Evolutionary conservation across 805 yeast genomes (phyloP).

Genomic region (Kuraishia capsulata): DNA sequence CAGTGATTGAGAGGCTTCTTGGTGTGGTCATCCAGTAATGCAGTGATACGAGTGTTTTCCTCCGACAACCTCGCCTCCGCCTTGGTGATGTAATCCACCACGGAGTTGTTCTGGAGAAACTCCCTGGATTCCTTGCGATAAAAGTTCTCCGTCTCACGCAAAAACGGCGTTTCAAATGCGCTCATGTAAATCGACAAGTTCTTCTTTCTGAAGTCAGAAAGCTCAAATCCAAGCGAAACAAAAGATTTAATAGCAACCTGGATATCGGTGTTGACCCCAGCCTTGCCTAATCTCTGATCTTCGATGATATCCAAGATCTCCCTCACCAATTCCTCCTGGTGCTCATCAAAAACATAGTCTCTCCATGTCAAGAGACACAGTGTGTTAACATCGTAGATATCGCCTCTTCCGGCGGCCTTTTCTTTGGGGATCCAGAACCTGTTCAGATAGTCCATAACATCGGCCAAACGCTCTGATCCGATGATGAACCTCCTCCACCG

Average conservation of each 20-base stretch:
- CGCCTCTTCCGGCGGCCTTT: conserved; percentile 84
- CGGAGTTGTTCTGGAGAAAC: conserved; percentile 65
- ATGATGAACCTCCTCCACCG: conserved; percentile 85
- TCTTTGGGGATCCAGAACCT: conserved; percentile 97
- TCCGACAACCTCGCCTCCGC: conserved; percentile 78
- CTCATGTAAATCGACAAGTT: conserved; percentile 75
- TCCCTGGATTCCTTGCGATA: conserved; percentile 60
- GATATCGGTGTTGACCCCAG: conserved; percentile 56
- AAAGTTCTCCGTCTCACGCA: conserved; percentile 58
- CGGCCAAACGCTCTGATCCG: conserved; percentile 87
- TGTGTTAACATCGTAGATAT: conserved; percentile 86
- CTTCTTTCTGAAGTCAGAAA: conserved; percentile 78
- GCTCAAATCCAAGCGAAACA: conserved; percentile 85
- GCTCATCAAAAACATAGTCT: conserved; percentile 63
- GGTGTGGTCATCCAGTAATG: conserved; percentile 80
- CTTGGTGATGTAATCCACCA: conserved; percentile 82
- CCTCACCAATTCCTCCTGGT: conserved; percentile 47
- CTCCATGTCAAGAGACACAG: conserved; percentile 86
- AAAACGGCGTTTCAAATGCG: conserved; percentile 68
- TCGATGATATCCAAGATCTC: conserved; percentile 74
- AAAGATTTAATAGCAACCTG: conserved; percentile 76
- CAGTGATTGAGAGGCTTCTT: conserved; percentile 68
- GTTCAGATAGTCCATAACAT: conserved; percentile 91
- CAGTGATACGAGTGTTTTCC: conserved; percentile 70
- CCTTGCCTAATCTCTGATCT: conserved; percentile 70